phyloP scores from a whole-genome alignment of 345 rosid species.

The Salix viminalis region DNA sequence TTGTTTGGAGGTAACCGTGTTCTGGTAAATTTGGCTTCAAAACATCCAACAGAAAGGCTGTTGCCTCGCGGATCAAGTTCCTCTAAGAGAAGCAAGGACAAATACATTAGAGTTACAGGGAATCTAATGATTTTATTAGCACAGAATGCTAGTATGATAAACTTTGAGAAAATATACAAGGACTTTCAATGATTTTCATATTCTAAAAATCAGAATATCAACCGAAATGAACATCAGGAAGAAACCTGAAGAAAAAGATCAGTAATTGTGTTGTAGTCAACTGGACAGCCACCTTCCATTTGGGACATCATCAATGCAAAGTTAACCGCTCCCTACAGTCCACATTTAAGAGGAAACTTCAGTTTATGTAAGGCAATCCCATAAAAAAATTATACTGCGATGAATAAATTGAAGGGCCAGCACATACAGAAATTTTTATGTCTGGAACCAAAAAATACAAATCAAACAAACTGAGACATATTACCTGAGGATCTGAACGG shows the following conservation, averaged over 20 bases:
- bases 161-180: not conserved
- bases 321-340: constrained; percentile 87
- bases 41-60: constrained; percentile 94
- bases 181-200: not conserved
- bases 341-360: not conserved
- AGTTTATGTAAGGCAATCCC: not conserved
- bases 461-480: not conserved
- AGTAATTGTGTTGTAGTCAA: constrained; percentile 93
- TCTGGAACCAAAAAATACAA: not conserved
- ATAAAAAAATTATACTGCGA: not conserved
- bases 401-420: not conserved
- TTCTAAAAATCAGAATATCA: not conserved
- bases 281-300: constrained; percentile 99
- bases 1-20: constrained; percentile 83
- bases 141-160: not conserved
- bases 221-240: not conserved
- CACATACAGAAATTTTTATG: not conserved
- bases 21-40: constrained; percentile 93
- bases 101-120: not conserved
- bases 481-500: constrained; percentile 96
- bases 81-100: constrained; percentile 42
- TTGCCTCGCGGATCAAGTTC: constrained; percentile 95
- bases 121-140: not conserved
- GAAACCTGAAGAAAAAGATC: constrained; percentile 99
- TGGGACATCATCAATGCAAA: constrained; percentile 99